Evolutionary conservation across 73 alveolate genomes (phyloP).

Genomic region (Durusdinium trenchii): DNA sequence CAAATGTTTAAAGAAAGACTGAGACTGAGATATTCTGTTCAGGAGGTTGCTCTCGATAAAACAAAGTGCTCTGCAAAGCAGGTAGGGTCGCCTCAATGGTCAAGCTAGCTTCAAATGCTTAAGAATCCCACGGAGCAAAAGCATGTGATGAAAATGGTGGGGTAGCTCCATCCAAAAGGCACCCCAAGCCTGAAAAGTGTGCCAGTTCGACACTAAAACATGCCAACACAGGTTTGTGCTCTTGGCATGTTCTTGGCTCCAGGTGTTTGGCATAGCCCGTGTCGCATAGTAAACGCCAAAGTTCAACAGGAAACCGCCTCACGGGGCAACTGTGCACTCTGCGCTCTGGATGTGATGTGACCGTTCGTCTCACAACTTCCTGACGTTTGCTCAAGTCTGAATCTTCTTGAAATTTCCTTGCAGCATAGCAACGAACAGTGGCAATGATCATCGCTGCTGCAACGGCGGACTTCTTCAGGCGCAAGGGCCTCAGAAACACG

Average conservation of each 20-base stretch:
- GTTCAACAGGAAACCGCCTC: constrained; percentile 90
- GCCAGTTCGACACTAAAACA: not conserved
- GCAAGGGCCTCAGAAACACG: constrained; percentile 52
- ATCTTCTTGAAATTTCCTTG: not conserved
- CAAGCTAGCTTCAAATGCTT: too few species aligned
- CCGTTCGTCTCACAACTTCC: too few species aligned
- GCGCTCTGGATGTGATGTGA: too few species aligned
- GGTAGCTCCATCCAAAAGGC: constrained; percentile 84
- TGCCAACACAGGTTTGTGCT: not conserved
- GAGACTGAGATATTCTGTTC: too few species aligned
- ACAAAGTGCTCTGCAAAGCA: too few species aligned
- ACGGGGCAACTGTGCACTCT: not conserved
- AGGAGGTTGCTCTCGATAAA: too few species aligned
- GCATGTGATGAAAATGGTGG: constrained; percentile 85
- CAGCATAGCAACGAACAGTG: constrained; percentile 73
- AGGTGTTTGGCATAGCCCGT: constrained; percentile 71
- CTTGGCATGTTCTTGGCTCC: not conserved
- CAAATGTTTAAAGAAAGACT: not conserved
- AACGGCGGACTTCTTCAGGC: constrained; percentile 80
- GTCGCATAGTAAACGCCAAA: constrained; percentile 95
- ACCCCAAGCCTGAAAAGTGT: constrained; percentile 21
- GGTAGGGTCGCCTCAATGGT: too few species aligned
- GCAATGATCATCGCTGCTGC: constrained; percentile 92
- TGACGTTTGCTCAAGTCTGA: not conserved
- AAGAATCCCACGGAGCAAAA: constrained; percentile 74